phyloP scores from a whole-genome alignment of 164 flowering plant species.

The Buxus sempervirens region DNA sequence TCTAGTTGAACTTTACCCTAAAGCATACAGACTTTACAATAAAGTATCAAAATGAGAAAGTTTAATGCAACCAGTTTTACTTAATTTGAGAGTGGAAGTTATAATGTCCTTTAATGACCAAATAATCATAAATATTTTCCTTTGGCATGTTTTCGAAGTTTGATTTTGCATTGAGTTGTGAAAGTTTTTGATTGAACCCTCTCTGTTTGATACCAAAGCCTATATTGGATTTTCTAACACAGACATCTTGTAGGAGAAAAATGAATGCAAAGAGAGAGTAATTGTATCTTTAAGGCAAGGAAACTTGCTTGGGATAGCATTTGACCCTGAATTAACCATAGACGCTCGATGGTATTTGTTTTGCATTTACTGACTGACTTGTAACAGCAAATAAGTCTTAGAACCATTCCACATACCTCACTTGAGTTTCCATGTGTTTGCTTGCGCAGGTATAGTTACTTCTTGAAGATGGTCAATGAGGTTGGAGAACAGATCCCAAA shows the following conservation, averaged over 20 bases:
- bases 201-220: not conserved
- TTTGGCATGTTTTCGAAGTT: no score
- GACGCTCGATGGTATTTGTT: slow-evolving; percentile 76
- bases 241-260: slow-evolving; percentile 38
- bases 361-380: not conserved
- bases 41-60: no score
- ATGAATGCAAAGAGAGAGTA: slow-evolving; percentile 47
- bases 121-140: no score
- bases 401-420: not conserved
- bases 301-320: slow-evolving; percentile 86
- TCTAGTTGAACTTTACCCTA: no score
- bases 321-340: slow-evolving; percentile 92
- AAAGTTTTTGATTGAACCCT: not conserved
- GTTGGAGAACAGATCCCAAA: slow-evolving; percentile 37
- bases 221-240: not conserved
- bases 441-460: slow-evolving; percentile 82
- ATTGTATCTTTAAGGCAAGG: slow-evolving; percentile 91
- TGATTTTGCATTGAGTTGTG: no score
- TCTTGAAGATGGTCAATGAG: slow-evolving; percentile 70
- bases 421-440: not conserved
- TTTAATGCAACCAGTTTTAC: no score
- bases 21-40: no score
- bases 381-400: not conserved
- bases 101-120: no score
- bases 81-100: no score